Evolutionary conservation across 768 basidiomycete species (phyloP).

Genomic region (Antrodiella citrinella): DNA sequence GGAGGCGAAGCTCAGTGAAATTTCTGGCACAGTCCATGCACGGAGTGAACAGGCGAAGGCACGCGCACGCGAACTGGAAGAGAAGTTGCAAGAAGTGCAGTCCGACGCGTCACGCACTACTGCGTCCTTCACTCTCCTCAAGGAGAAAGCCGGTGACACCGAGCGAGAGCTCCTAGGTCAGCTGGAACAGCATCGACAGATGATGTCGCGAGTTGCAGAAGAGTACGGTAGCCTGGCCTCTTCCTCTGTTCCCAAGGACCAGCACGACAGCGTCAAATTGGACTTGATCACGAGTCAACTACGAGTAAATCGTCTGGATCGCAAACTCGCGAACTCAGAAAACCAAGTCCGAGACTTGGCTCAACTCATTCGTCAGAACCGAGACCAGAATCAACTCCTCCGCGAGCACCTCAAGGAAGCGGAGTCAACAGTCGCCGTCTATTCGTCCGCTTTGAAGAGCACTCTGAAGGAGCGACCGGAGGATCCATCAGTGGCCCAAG

Average conservation of each 20-base stretch:
- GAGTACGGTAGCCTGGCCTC: constrained; percentile 32
- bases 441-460: constrained; percentile 1
- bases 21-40: constrained; percentile 32
- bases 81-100: constrained; percentile 28
- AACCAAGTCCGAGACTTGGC: constrained; percentile 60
- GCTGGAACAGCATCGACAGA: constrained; percentile 40
- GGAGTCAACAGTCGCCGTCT: constrained; percentile 13
- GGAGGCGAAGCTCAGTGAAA: constrained; percentile 38
- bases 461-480: neutral
- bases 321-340: constrained; percentile 62
- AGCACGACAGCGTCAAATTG: constrained; percentile 15
- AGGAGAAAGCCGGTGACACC: constrained; percentile 25
- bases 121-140: constrained; percentile 23
- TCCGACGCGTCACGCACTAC: constrained; percentile 29
- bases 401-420: constrained; percentile 14
- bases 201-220: constrained; percentile 40
- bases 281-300: constrained; percentile 34
- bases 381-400: constrained; percentile 44
- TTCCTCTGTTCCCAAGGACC: constrained; percentile 15
- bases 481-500: neutral
- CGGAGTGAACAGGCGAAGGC: constrained; percentile 29
- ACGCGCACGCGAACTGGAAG: constrained; percentile 27
- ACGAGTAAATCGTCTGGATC: constrained; percentile 46
- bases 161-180: constrained; percentile 41
- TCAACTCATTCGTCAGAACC: constrained; percentile 48